Conservation (phyloP, 139 green algal genomes). For the Chlorella sp. region DNA sequence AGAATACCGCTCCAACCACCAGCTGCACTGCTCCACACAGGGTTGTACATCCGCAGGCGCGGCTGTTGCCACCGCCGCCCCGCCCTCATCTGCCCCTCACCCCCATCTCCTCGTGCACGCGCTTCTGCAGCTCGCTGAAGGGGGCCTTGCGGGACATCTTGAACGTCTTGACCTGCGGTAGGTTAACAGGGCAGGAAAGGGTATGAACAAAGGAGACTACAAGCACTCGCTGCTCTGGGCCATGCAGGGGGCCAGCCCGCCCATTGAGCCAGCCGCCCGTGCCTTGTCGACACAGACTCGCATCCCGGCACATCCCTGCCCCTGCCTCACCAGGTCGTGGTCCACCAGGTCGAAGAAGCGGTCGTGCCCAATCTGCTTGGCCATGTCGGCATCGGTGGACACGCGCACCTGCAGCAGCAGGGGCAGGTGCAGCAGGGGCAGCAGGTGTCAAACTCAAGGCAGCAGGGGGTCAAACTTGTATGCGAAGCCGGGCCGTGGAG, state of each 20-base stretch:
- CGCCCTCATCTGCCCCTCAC: too few relatives aligned
- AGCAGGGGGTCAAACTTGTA: too few relatives aligned
- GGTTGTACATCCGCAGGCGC: too few relatives aligned
- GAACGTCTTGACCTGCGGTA: constrained; percentile 21
- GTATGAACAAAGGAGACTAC: not conserved
- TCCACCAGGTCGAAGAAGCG: constrained; percentile 94
- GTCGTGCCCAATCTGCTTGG: constrained; percentile 71
- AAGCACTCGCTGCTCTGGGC: not conserved
- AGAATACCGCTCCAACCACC: too few relatives aligned
- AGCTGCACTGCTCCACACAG: too few relatives aligned
- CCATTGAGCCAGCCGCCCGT: not conserved
- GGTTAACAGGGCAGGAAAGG: too few relatives aligned
- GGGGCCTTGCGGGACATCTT: constrained; percentile 79
- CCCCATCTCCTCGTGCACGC: constrained; percentile 70
- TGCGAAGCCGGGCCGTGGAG: too few relatives aligned
- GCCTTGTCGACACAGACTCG: too few relatives aligned
- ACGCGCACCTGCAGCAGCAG: constrained; percentile 33
- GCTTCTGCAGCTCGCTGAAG: constrained; percentile 81
- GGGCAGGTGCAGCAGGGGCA: too few relatives aligned
- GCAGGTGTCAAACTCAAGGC: too few relatives aligned
- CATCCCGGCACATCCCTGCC: too few relatives aligned
- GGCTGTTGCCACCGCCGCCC: too few relatives aligned
- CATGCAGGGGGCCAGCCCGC: not conserved
- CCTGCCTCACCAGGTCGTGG: constrained; percentile 69
- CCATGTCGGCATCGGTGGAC: constrained; percentile 68